Conservation (phyloP, 306 rosid species). For the Vigna trinervia region DNA sequence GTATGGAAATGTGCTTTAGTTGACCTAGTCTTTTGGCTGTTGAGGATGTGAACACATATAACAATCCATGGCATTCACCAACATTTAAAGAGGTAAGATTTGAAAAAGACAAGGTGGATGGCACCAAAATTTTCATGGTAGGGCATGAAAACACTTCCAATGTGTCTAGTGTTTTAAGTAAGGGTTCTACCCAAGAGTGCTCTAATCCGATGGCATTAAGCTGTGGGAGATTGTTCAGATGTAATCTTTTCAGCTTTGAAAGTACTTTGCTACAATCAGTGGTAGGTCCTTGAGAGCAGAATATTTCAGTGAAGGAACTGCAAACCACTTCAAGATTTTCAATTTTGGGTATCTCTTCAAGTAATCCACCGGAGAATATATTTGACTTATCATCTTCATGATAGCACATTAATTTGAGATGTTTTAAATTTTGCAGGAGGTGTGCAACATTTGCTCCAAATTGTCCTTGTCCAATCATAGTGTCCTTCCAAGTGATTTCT, state of each 20-base stretch:
- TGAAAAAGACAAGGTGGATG: background rate
- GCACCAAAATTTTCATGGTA: background rate
- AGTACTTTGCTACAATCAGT: background rate
- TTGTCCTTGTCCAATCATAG: background rate
- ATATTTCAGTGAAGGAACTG: conserved; percentile 19
- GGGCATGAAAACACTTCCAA: background rate
- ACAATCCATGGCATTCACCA: background rate
- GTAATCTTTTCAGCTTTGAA: background rate
- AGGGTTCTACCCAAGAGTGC: conserved; percentile 16
- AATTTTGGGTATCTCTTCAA: conserved; percentile 1
- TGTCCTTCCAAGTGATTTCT: background rate
- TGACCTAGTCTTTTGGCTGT: conserved; percentile 34
- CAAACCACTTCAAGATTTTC: background rate
- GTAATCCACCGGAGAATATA: background rate
- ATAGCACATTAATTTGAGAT: background rate
- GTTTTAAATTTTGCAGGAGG: background rate
- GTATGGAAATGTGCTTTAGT: background rate
- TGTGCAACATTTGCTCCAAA: background rate
- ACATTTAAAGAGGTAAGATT: conserved; percentile 1
- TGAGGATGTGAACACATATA: conserved; percentile 3
- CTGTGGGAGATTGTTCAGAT: background rate
- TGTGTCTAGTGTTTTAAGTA: background rate
- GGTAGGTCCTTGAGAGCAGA: background rate
- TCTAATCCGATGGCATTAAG: conserved; percentile 34
- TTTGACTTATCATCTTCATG: conserved; percentile 7